A percentile compares a stretch with the other conserved stretches of the same genome.
These are phyloP conservation scores for Candida dubliniensis DNA, from an alignment of 1,139 yeast species.

Conservation along the genomic window DNA sequence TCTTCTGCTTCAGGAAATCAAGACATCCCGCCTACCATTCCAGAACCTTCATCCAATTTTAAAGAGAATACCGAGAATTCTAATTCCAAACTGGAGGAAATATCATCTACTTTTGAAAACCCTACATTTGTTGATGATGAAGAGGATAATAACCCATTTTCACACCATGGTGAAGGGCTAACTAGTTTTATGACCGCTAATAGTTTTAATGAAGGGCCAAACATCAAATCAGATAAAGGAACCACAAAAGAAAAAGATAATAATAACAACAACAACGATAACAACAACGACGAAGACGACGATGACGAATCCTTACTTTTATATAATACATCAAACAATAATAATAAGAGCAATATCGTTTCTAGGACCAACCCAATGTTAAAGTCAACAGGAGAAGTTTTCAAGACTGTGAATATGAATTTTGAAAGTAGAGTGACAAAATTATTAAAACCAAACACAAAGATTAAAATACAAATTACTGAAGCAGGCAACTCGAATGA, in stretches of 20 bases:
- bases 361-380: background rate
- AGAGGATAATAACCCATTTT: constrained; percentile 55
- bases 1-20: too few species aligned
- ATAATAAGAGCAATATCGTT: constrained; percentile 6
- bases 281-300: constrained; percentile 13
- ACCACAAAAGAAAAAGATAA: constrained; percentile 9
- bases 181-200: constrained; percentile 26
- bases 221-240: constrained; percentile 2
- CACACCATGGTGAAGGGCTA: constrained; percentile 31
- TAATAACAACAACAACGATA: constrained; percentile 3
- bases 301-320: constrained; percentile 32
- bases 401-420: constrained; percentile 34
- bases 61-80: too few species aligned
- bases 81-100: background rate
- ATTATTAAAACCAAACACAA: constrained; percentile 31
- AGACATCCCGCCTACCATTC: too few species aligned
- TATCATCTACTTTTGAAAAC: background rate
- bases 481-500: constrained; percentile 83
- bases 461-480: constrained; percentile 52
- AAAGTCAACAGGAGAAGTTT: constrained; percentile 15
- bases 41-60: too few species aligned
- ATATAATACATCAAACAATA: constrained; percentile 17
- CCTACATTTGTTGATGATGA: constrained; percentile 23
- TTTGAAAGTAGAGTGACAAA: constrained; percentile 41
- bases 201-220: constrained; percentile 7